These are phyloP conservation scores for Myriosclerotinia curreyana DNA, from an alignment of 2,329 filamentous ascomycete genomes.

Conservation along the genomic window DNA sequence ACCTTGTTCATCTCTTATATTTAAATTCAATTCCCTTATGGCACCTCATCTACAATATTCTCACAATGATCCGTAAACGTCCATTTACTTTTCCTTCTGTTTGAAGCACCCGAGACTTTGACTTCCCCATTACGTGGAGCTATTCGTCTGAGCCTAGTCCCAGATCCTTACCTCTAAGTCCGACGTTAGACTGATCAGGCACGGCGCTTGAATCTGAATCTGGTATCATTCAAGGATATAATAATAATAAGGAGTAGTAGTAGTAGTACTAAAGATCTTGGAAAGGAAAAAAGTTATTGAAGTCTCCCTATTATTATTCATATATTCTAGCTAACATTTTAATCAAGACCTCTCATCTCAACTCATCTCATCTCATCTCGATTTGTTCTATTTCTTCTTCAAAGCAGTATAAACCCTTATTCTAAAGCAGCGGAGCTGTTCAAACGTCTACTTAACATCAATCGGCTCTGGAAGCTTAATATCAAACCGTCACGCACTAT, in stretches of 20 bases:
- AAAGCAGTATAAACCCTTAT: background rate
- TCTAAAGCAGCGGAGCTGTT: constrained; percentile 13
- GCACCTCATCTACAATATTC: constrained; percentile 29
- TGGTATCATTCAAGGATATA: constrained; percentile 1
- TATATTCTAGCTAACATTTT: constrained; percentile 19
- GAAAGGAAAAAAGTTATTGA: constrained; percentile 11
- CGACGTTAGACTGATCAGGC: background rate
- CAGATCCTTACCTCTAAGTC: constrained; percentile 4
- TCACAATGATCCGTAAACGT: constrained; percentile 37
- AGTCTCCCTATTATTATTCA: constrained; percentile 6
- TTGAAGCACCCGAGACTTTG: constrained; percentile 30
- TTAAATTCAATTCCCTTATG: constrained; percentile 25
- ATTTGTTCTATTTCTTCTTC: background rate
- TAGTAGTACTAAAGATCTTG: background rate
- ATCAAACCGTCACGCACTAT: background rate
- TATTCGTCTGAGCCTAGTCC: background rate
- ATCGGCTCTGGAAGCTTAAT: constrained; percentile 20
- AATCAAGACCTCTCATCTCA: constrained; percentile 8
- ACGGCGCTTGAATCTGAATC: background rate
- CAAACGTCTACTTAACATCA: background rate
- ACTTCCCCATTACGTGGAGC: constrained; percentile 16
- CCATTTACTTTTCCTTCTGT: constrained; percentile 38
- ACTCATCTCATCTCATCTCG: constrained; percentile 3
- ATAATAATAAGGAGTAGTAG: too few species aligned
- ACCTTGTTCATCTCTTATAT: constrained; percentile 23